Evolutionary conservation across 108 stramenopile species (phyloP), one percentile per base, ranked within the genome.

Genomic region (Skeletonema potamos): DNA sequence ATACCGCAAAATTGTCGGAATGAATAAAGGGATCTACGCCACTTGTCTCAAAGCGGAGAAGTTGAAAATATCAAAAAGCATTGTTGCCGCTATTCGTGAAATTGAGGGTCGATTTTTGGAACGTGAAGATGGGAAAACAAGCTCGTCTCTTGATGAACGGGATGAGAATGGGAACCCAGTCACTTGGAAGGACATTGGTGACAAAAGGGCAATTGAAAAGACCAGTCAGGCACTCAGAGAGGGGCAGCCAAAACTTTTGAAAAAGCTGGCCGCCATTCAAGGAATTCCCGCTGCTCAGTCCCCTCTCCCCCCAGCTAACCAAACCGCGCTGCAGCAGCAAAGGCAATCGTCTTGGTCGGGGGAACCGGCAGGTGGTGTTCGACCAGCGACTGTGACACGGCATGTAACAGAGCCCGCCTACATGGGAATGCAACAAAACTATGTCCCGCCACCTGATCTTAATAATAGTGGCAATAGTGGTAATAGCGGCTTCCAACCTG

Each of bases 41-140:
- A 81, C 79, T 4, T 78, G 79, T 54, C 83, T 72, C 62, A 84
- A 84, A 64, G 57, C 63, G 9, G 83, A 78, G 58, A 84, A 84
- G 22, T 26, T 84, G 27, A 59, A 72, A 58, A 81, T 77, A 29
- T 81, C 79, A 44, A 73, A 64, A 30, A 81, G 79, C 27, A 81
- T 84, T 27, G 83, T 84, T 13, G 70, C 75, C 4, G 73, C 76
- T 11, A 74, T 84, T 61, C 76, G 83, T 13, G 80, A 79, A 17
- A 61, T 81, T 17, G 72, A 84, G 3, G 83, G 75, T 1, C 70
- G 79, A 0, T 84, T 84, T 62, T 36, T 84, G 29, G 76, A 84
- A 70, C 64, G 80, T 28, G 79, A 79, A 18, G 75, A 79, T 54
- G 82, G 74, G 11, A 79, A 82, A 39, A 68, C 43, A 13, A 64